Evolutionary conservation across 768 basidiomycete species (phyloP), one percentile per base, ranked within the genome.

Genomic region (Pleurotus giganteus): DNA sequence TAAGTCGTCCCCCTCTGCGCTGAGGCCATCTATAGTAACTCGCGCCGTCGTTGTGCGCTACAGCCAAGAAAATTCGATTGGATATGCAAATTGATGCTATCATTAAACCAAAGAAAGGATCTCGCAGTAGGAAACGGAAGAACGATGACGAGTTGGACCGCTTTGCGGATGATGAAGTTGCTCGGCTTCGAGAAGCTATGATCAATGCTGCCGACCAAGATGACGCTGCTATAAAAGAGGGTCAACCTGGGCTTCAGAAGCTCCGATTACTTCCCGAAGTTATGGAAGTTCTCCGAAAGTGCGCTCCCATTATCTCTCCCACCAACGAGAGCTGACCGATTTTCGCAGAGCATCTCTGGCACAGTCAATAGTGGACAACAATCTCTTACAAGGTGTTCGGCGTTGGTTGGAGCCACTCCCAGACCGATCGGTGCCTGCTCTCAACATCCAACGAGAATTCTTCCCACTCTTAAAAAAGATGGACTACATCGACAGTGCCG

Each of bases 331-430:
- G 4, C 42, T 34, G 29, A 37, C 55, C 45, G 24, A 32, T n/a
- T n/a, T 55, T 17, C 53, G 15, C 64, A 96, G 94, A 70, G 81
- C 84, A 15, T 86, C 92, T 1, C 82, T 96, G 13, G 84, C 88
- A 9, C 92, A 96, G 63, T 91, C 94, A 4, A 96, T 98, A 65
- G 84, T 94, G 50, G 97, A 99, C 72, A 94, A 94, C 68, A 94
- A 95, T 59, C 83, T 98, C 37, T 78, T 99, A 26, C 90, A 93
- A 60, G 94, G 89, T 4, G 93, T 98, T 47, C 79, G 83, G 36
- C 76, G 84, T 32, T 99, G 93, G 92, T 84, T 99, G 2, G 97
- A 98, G 63, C 97, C 97, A 0, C 85, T 98, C 13, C 89, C 89
- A 0, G 93, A 97, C 72, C 84, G 83, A 53, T 95, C 94, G 1